Conservation (phyloP, 805 yeast genomes). For the Scheffersomyces ergatensis region DNA sequence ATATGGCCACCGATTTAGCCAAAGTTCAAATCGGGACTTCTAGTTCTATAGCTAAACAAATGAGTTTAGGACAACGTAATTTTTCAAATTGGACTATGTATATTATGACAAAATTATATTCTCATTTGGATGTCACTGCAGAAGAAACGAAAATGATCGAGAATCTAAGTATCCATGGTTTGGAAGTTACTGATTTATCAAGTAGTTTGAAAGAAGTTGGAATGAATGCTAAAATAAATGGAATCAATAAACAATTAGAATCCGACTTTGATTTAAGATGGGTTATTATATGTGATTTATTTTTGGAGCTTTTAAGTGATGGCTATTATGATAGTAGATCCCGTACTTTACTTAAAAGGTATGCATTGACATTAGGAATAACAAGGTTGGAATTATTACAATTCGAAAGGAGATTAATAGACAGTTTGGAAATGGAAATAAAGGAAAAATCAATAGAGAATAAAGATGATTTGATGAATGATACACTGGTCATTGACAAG, state of each 20-base stretch:
- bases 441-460: conserved; percentile 51
- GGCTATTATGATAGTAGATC: conserved; percentile 90
- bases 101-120: conserved; percentile 68
- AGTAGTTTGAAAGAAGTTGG: conserved; percentile 46
- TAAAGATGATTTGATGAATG: conserved; percentile 70
- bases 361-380: conserved; percentile 63
- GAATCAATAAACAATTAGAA: conserved; percentile 3
- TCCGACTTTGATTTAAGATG: conserved; percentile 68
- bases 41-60: conserved; percentile 52
- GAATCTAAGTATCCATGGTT: conserved; percentile 78
- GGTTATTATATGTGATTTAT: conserved; percentile 91
- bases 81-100: conserved; percentile 82
- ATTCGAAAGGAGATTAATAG: conserved; percentile 88
- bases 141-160: conserved; percentile 88
- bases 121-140: conserved; percentile 73
- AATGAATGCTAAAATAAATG: conserved; percentile 5
- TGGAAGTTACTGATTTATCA: conserved; percentile 69
- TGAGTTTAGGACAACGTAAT: conserved; percentile 69
- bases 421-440: conserved; percentile 81
- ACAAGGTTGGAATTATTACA: conserved; percentile 70
- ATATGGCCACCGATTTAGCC: conserved; percentile 81
- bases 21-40: conserved; percentile 50
- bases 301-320: conserved; percentile 74
- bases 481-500: conserved; percentile 68
- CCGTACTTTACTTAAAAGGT: conserved; percentile 67